phyloP scores from a whole-genome alignment of 1,284 basidiomycete genomes.

The Sporisorium reilianum region DNA sequence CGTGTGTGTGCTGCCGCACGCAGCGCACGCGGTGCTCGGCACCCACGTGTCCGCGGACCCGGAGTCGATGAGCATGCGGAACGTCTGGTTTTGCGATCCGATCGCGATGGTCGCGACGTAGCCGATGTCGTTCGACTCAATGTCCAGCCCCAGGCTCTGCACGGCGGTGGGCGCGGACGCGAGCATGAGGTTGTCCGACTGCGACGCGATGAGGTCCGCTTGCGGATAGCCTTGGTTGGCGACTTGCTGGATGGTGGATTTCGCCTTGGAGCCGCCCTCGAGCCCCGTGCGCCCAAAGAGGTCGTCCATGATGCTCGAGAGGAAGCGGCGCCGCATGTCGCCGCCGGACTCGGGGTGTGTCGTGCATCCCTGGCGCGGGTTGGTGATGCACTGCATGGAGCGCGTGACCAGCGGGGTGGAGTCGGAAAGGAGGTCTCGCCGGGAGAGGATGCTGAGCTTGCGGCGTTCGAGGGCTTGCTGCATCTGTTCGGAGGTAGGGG shows the following conservation, averaged over 20 bases:
- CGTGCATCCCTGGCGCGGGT: constrained; percentile 44
- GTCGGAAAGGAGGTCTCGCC: constrained; percentile 15
- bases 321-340: constrained; percentile 33
- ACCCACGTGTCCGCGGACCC: constrained; percentile 86
- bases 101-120: constrained; percentile 81
- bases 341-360: constrained; percentile 18
- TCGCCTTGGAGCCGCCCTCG: constrained; percentile 23
- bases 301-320: constrained; percentile 31
- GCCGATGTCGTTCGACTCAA: constrained; percentile 76
- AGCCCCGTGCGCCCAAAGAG: constrained; percentile 29
- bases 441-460: constrained; percentile 28
- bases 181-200: constrained; percentile 38
- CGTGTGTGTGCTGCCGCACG: constrained; percentile 71
- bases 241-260: constrained; percentile 18
- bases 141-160: constrained; percentile 79
- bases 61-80: constrained; percentile 80
- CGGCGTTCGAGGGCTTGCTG: constrained; percentile 34
- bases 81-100: constrained; percentile 80
- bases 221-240: constrained; percentile 32
- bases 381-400: constrained; percentile 7
- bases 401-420: background rate
- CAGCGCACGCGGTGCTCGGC: constrained; percentile 47
- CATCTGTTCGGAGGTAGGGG: constrained; percentile 33
- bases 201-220: constrained; percentile 31
- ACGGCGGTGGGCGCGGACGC: constrained; percentile 70